Evolutionary conservation across 2,329 filamentous ascomycete genomes (phyloP).

Genomic region (Colletotrichum kahawae): DNA sequence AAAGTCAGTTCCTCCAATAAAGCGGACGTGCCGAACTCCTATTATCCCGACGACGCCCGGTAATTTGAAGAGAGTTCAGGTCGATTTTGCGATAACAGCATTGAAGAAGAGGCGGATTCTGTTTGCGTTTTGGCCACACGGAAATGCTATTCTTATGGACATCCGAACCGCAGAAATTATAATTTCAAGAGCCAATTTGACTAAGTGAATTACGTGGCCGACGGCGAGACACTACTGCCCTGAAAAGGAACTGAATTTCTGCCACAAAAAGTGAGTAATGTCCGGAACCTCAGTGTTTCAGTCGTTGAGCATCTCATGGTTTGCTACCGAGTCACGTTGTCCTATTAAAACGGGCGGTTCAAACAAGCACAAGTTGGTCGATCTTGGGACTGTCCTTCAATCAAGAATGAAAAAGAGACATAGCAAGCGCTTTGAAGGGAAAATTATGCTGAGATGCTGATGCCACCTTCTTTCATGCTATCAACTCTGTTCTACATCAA

Average conservation of each 20-base stretch:
- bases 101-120: not conserved
- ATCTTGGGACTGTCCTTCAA: not conserved
- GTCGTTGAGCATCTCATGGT: not conserved
- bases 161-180: not conserved
- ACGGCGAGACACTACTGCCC: too few species aligned
- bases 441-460: not conserved
- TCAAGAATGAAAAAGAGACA: not conserved
- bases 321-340: not conserved
- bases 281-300: not conserved
- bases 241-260: not conserved
- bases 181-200: not conserved
- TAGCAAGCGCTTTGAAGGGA: not conserved
- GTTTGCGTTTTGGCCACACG: not conserved
- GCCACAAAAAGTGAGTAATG: not conserved
- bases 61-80: not conserved
- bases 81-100: too few species aligned
- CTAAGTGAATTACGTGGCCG: not conserved
- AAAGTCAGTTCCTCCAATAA: not conserved
- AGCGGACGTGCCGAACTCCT: not conserved
- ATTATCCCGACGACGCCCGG: not conserved
- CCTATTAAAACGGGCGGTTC: not conserved
- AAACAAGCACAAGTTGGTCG: not conserved
- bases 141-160: not conserved
- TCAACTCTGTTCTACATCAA: not conserved
- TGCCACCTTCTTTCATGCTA: not conserved